Conservation (phyloP, 2,329 filamentous ascomycete species). For the Apiospora phragmitis region DNA sequence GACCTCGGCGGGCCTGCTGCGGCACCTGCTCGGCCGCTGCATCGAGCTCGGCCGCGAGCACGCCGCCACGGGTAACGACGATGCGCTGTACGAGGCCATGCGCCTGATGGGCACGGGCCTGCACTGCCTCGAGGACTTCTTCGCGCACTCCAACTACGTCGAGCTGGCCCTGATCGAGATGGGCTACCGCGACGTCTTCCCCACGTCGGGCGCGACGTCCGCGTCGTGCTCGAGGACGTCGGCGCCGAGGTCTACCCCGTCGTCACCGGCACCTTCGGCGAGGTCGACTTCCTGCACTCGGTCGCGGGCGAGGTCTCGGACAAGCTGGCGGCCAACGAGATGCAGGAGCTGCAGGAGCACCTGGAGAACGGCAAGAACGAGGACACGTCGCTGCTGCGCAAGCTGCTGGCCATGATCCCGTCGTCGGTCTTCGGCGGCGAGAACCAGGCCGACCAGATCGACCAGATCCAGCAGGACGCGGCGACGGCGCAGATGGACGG, state of each 20-base stretch:
- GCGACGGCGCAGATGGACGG: conserved; percentile 79
- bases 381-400: conserved; percentile 12
- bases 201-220: conserved; percentile 77
- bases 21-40: conserved; percentile 69
- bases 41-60: conserved; percentile 82
- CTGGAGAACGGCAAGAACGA: conserved; percentile 67
- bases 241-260: conserved; percentile 72
- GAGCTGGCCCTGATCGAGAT: conserved; percentile 87
- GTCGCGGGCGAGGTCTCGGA: conserved; percentile 80
- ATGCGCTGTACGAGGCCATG: conserved; percentile 84
- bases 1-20: conserved; percentile 77
- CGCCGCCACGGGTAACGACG: conserved; percentile 62
- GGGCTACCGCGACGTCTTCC: conserved; percentile 78
- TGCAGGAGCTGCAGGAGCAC: conserved; percentile 81
- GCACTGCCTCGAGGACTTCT: conserved; percentile 90
- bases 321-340: conserved; percentile 87
- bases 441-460: conserved; percentile 66
- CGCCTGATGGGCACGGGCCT: conserved; percentile 85
- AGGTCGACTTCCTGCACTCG: conserved; percentile 90
- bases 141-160: conserved; percentile 90
- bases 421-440: conserved; percentile 2
- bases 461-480: conserved; percentile 78
- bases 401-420: conserved; percentile 5
- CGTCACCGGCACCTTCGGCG: conserved; percentile 90
- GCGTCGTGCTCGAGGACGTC: conserved; percentile 59